Percentiles rank a stretch among this genome's conserved stretches.
These are phyloP conservation scores for Geranomyces michiganensis DNA, from an alignment of 192 early-diverging fungal genomes.

Conservation along the genomic window DNA sequence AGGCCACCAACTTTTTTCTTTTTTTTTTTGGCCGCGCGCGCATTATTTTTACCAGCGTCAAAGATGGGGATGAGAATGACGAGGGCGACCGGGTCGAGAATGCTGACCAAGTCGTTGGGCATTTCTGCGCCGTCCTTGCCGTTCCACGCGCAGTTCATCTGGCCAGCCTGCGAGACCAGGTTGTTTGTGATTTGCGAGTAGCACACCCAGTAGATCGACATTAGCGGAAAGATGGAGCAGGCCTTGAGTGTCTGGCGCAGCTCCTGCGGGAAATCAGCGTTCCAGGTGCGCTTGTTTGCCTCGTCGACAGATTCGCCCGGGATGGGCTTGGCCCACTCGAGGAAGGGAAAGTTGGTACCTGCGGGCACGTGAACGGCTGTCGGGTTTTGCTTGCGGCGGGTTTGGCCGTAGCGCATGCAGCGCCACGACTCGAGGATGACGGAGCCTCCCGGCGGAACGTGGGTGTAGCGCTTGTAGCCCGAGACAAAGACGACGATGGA, in stretches of 20 bases:
- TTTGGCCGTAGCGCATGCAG: constrained; percentile 16
- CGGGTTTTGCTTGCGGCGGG: background rate
- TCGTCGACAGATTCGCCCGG: constrained; percentile 16
- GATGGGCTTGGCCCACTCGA: constrained; percentile 8
- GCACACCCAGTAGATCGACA: constrained; percentile 28
- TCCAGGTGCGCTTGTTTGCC: constrained; percentile 11
- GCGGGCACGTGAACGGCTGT: background rate
- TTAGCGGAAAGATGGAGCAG: constrained; percentile 27
- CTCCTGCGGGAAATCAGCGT: constrained; percentile 9
- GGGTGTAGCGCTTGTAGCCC: constrained; percentile 14
- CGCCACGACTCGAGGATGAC: constrained; percentile 14
- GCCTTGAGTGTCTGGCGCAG: constrained; percentile 21
- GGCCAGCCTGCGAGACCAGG: constrained; percentile 25
- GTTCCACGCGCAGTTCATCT: constrained; percentile 8
- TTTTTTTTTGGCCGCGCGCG: too few species aligned
- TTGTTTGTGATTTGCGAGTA: constrained; percentile 30
- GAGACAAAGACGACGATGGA: constrained; percentile 21
- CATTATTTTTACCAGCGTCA: constrained; percentile 53
- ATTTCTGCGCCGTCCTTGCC: constrained; percentile 3
- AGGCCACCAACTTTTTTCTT: too few species aligned
- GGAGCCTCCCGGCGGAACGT: constrained; percentile 17
- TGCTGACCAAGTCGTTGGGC: constrained; percentile 52
- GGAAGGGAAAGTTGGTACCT: constrained; percentile 22
- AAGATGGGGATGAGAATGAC: constrained; percentile 65
- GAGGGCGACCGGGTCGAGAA: constrained; percentile 68